phyloP scores from a whole-genome alignment of 148 eudicot species.

The Rhododendron ovatum region DNA sequence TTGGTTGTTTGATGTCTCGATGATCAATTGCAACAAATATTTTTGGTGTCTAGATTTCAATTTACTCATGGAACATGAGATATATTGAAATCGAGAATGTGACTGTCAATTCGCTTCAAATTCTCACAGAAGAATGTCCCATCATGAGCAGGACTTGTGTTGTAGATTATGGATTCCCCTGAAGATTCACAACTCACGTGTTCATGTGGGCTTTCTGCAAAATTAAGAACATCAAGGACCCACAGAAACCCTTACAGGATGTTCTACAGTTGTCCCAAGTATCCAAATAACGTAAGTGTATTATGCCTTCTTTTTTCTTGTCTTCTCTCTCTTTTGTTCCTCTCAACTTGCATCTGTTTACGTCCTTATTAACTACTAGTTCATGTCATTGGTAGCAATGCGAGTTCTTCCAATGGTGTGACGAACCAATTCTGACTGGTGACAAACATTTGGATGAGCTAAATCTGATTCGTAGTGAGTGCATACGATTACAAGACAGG shows the following conservation, averaged over 20 bases:
- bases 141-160: neutral
- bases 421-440: neutral
- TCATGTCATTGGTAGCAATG: neutral
- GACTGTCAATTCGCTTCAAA: neutral
- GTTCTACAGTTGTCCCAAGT: neutral
- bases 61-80: neutral
- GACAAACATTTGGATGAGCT: neutral
- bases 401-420: neutral
- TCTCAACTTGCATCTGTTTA: neutral
- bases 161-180: neutral
- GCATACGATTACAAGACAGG: neutral
- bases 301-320: neutral
- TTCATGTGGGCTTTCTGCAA: neutral
- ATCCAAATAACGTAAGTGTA: neutral
- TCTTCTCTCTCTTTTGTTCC: neutral
- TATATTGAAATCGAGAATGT: neutral
- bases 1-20: neutral
- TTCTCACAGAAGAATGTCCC: neutral
- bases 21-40: neutral
- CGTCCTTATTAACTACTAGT: neutral
- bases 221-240: neutral
- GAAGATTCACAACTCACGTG: neutral
- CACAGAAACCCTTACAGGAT: neutral
- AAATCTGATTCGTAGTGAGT: neutral
- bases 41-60: neutral